These are phyloP conservation scores for Chlorella sp. DNA, from an alignment of 139 green algal species.

Conservation along the genomic window DNA sequence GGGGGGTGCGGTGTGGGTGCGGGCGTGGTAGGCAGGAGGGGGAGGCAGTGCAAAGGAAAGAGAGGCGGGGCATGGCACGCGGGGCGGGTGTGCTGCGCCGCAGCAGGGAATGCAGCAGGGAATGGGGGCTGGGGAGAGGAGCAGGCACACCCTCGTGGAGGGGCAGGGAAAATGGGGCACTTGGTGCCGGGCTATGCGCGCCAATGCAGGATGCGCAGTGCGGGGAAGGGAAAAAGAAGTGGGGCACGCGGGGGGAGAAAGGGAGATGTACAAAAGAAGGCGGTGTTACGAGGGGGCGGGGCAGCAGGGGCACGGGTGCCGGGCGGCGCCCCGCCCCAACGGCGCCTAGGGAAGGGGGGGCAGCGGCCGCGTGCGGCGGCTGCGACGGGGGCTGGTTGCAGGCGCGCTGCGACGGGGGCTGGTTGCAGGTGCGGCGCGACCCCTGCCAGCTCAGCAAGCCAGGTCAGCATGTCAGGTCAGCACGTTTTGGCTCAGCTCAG, in stretches of 20 bases:
- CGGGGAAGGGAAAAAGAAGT: not conserved
- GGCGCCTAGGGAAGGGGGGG: no score
- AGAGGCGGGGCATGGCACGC: not conserved
- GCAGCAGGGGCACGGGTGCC: not conserved
- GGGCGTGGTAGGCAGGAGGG: not conserved
- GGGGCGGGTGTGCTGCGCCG: not conserved
- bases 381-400: not conserved
- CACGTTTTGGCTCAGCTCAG: no score
- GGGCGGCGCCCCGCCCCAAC: no score
- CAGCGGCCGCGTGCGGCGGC: no score
- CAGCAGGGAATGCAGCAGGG: no score
- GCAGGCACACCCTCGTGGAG: not conserved
- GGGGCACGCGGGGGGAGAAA: not conserved
- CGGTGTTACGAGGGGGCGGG: not conserved
- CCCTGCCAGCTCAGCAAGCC: not conserved
- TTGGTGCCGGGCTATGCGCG: not conserved
- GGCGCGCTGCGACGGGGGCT: not conserved
- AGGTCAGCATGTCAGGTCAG: constrained; percentile 36
- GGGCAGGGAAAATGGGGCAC: not conserved
- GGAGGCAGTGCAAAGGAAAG: not conserved
- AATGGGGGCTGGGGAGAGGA: no score
- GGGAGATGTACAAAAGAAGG: not conserved
- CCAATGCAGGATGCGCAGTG: not conserved
- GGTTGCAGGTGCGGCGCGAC: not conserved
- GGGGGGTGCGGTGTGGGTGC: no score